These are phyloP conservation scores for Aeschynomene evenia DNA, from an alignment of 306 rosid species.

Conservation along the genomic window DNA sequence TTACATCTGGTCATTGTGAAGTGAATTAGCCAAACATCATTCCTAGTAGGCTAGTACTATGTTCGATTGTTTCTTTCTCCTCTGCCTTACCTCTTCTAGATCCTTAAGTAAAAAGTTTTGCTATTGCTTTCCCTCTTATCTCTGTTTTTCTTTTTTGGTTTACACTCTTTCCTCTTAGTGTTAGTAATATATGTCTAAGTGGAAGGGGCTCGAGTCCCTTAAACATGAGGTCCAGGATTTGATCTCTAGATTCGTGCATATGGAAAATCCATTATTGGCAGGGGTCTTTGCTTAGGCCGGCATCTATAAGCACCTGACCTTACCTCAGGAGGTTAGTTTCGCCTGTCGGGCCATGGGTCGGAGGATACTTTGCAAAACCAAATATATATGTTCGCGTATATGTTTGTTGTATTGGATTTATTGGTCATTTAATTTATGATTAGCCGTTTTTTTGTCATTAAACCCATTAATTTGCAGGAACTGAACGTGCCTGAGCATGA, in stretches of 20 bases:
- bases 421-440: not conserved
- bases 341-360: too few species aligned
- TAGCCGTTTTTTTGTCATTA: slow-evolving; percentile 10
- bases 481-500: slow-evolving; percentile 66
- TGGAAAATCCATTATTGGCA: too few species aligned
- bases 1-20: slow-evolving; percentile 18
- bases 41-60: not conserved
- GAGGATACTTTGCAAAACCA: too few species aligned
- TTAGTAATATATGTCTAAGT: not conserved
- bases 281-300: too few species aligned
- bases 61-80: not conserved
- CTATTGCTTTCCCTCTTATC: not conserved
- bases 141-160: not conserved
- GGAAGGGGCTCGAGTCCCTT: too few species aligned
- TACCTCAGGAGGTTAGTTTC: too few species aligned
- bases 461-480: slow-evolving; percentile 40
- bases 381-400: too few species aligned
- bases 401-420: slow-evolving; percentile 3
- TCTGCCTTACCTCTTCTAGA: not conserved
- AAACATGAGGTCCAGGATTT: too few species aligned
- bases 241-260: too few species aligned
- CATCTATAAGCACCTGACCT: too few species aligned
- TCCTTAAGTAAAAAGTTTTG: not conserved
- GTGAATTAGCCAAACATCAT: slow-evolving; percentile 12
- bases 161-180: not conserved